Base-by-base conservation (phyloP, 2,329 filamentous ascomycete species). In the Fusarium nanum region DNA sequence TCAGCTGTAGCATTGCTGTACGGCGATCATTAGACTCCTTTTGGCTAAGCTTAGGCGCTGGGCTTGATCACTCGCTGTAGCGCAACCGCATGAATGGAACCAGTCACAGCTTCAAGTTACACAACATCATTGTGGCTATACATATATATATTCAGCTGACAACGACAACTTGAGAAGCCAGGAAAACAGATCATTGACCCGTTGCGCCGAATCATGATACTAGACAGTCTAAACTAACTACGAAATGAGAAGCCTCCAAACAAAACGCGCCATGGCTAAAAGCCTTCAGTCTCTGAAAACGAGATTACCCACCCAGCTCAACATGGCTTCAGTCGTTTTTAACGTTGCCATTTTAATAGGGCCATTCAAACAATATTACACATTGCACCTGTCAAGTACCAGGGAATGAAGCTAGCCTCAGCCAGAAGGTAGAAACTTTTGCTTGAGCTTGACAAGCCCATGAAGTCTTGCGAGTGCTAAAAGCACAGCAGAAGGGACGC, bases 191-290 rank as follows among this genome's bases (percentile, higher is more conserved):
- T 64, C 52, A 49, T 64, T 64, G 64, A 68, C 68, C 68, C 48
- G 68, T 71, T 68, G 47, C 68, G 68, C 68, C 64, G 56, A 68
- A 71, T 64, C 55, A 56, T 67, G 70, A 73, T 75, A 74, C 65
- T 56, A 71, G 75, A 71, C 60, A 72, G 61, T 75, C 73, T 76
- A 75, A 75, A 73, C 73, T 75, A 75, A 67, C 64, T 73, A 64
- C 67, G 73, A 74, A 72, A 73, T 62, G 30, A 54, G 67, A 64
- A 72, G 73, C 73, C 68, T 68, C 73, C 73, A 64, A 71, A 68
- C 65, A 54, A 72, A 73, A 72, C 63, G 65, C 68, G 67, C 59
- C 66, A 53, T 55, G 62, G 59, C 72, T n/a, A 69, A 67, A 69
- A 67, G 65, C 70, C 71, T 68, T 67, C 70, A 74, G 55, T 75